phyloP scores from a whole-genome alignment of 2,329 filamentous ascomycete species.

The Colletotrichum shisoi region DNA sequence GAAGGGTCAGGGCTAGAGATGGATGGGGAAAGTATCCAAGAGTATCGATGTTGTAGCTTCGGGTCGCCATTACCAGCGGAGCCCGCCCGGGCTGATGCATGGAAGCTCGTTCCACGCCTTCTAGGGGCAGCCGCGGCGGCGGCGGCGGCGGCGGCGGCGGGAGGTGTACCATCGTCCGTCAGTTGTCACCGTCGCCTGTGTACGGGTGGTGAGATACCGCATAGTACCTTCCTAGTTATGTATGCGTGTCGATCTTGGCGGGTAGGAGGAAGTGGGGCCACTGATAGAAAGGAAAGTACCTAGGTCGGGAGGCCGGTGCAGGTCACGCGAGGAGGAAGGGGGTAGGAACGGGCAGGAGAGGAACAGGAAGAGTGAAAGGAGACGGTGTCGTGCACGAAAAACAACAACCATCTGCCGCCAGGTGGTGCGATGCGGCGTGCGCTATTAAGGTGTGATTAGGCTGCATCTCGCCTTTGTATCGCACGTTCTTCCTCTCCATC shows the following conservation, averaged over 20 bases:
- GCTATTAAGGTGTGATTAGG: background rate
- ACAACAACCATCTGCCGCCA: background rate
- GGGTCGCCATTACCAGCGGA: slow-evolving; percentile 25
- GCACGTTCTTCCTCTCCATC: background rate
- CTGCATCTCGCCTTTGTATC: background rate
- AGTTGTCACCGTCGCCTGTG: no score
- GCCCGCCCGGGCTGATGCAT: slow-evolving; percentile 36
- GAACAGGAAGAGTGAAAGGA: background rate
- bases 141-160: no score
- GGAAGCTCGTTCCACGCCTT: slow-evolving; percentile 36
- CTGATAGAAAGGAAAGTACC: background rate
- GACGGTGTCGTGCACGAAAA: background rate
- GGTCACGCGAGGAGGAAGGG: background rate
- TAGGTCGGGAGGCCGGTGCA: background rate
- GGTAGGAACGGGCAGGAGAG: background rate
- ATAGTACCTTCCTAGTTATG: no score
- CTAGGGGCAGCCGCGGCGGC: slow-evolving; percentile 23
- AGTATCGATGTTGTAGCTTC: slow-evolving; percentile 19
- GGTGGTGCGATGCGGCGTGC: background rate
- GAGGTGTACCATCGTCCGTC: no score
- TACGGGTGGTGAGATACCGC: no score
- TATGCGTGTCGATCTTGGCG: slow-evolving; percentile 24
- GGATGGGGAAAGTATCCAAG: slow-evolving; percentile 18
- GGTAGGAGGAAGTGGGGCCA: background rate
- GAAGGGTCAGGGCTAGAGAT: background rate